Percentiles rank a stretch among this genome's conserved stretches.
Conservation (phyloP, 1,284 basidiomycete species). For the Coniophora puteana region DNA sequence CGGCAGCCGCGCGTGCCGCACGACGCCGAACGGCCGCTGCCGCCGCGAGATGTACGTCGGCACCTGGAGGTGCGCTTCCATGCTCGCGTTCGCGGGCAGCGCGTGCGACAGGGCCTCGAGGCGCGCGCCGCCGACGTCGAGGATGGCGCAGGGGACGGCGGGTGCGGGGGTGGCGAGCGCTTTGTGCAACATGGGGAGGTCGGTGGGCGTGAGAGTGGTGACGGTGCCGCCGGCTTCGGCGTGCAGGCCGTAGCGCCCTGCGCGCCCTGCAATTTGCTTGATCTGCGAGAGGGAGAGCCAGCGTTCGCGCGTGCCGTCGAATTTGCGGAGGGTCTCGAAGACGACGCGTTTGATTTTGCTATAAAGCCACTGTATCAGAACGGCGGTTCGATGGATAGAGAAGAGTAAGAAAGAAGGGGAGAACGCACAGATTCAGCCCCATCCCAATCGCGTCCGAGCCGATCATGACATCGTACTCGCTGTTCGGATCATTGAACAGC, state of each 20-base stretch:
- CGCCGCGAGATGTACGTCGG: slow-evolving; percentile 45
- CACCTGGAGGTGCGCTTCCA: slow-evolving; percentile 41
- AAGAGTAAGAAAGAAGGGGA: neutral
- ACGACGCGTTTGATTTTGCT: slow-evolving; percentile 93
- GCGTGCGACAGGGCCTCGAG: slow-evolving; percentile 25
- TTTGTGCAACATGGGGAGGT: slow-evolving; percentile 61
- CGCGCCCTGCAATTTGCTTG: slow-evolving; percentile 96
- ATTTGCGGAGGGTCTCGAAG: slow-evolving; percentile 79
- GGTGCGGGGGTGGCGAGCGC: slow-evolving; percentile 38
- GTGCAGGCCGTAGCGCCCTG: slow-evolving; percentile 86
- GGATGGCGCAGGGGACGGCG: slow-evolving; percentile 30
- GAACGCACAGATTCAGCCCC: slow-evolving; percentile 75
- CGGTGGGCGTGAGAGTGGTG: slow-evolving; percentile 69
- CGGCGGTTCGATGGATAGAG: neutral
- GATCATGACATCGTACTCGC: slow-evolving; percentile 69
- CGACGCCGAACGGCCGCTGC: slow-evolving; percentile 42
- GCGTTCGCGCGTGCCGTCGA: slow-evolving; percentile 52
- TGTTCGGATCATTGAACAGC: slow-evolving; percentile 68
- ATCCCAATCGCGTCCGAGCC: slow-evolving; percentile 84
- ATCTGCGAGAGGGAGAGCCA: slow-evolving; percentile 76
- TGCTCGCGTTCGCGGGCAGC: slow-evolving; percentile 37
- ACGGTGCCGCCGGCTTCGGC: slow-evolving; percentile 55
- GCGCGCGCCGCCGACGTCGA: slow-evolving; percentile 24
- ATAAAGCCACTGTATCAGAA: slow-evolving; percentile 4
- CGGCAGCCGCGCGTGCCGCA: slow-evolving; percentile 24